A percentile compares a stretch with the other conserved stretches of the same genome.
Evolutionary conservation across 345 rosid genomes (phyloP).

Genomic region (Eucalyptus grandis): DNA sequence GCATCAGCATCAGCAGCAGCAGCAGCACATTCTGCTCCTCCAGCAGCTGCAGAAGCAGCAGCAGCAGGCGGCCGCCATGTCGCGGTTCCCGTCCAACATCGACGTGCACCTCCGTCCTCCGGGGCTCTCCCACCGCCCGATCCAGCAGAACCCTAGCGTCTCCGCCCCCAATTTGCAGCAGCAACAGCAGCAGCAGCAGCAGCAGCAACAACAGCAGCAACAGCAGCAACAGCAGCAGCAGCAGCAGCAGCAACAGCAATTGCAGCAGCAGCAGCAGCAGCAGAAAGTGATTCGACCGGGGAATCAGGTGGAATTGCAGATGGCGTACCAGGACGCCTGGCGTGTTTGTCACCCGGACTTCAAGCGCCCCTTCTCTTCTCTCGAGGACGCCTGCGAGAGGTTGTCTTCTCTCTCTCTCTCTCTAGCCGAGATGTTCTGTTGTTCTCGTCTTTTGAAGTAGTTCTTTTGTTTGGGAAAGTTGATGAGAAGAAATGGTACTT

Average conservation of each 20-base stretch:
- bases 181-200: neutral
- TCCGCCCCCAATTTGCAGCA: neutral
- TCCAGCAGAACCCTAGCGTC: conserved; percentile 22
- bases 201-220: conserved; percentile 5
- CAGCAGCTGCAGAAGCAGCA: conserved; percentile 64
- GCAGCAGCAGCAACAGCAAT: conserved; percentile 6
- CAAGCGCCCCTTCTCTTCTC: conserved; percentile 76
- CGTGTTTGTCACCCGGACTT: conserved; percentile 85
- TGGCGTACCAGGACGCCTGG: conserved; percentile 96
- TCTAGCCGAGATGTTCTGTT: neutral
- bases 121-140: conserved; percentile 33
- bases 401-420: neutral
- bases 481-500: neutral
- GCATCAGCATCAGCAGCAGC: conserved; percentile 23
- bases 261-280: conserved; percentile 3
- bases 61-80: conserved; percentile 68
- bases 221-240: conserved; percentile 7
- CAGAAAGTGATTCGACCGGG: conserved; percentile 53
- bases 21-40: conserved; percentile 33
- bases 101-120: conserved; percentile 70
- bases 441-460: neutral
- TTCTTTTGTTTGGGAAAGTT: neutral
- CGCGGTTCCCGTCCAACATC: conserved; percentile 92
- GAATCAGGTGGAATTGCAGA: conserved; percentile 72
- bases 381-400: conserved; percentile 97